Conservation (phyloP, 2,329 filamentous ascomycete species). For the Coniochaeta hoffmannii region DNA sequence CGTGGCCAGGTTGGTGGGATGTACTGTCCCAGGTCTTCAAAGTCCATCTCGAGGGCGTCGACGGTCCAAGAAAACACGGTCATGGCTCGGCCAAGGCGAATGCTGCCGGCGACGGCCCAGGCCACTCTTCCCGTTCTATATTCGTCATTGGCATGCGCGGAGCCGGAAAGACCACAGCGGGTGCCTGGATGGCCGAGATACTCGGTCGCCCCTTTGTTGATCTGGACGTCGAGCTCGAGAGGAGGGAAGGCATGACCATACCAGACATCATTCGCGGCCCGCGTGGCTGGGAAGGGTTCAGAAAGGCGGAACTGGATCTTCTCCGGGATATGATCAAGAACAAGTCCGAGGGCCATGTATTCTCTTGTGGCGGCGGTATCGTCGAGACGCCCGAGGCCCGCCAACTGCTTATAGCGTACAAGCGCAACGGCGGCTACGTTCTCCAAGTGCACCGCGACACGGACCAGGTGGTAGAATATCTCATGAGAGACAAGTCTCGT, state of each 20-base stretch:
- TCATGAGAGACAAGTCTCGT: slow-evolving; percentile 80
- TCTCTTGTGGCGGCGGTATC: slow-evolving; percentile 90
- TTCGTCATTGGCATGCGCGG: slow-evolving; percentile 97
- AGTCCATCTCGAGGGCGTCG: slow-evolving; percentile 68
- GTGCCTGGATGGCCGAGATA: slow-evolving; percentile 72
- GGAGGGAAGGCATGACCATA: slow-evolving; percentile 64
- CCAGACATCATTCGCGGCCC: slow-evolving; percentile 71
- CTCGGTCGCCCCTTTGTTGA: slow-evolving; percentile 76
- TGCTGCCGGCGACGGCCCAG: slow-evolving; percentile 21
- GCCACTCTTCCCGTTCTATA: slow-evolving; percentile 55
- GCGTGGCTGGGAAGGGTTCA: slow-evolving; percentile 81
- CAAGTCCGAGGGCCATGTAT: slow-evolving; percentile 67
- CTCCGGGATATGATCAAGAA: slow-evolving; percentile 68
- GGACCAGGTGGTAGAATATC: slow-evolving; percentile 78
- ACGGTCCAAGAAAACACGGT: slow-evolving; percentile 27
- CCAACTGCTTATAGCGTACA: slow-evolving; percentile 65
- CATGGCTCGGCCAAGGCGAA: slow-evolving; percentile 20
- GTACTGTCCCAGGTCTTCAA: slow-evolving; percentile 71
- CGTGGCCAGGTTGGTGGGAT: slow-evolving; percentile 99
- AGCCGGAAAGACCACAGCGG: slow-evolving; percentile 91
- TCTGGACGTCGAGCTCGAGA: slow-evolving; percentile 81
- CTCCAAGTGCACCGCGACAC: slow-evolving; percentile 84
- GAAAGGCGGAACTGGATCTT: slow-evolving; percentile 68
- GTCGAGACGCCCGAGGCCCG: slow-evolving; percentile 80
- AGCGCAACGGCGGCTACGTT: slow-evolving; percentile 72